phyloP scores from a whole-genome alignment of 495 filamentous ascomycete genomes.

The Lophiostoma macrostomum region DNA sequence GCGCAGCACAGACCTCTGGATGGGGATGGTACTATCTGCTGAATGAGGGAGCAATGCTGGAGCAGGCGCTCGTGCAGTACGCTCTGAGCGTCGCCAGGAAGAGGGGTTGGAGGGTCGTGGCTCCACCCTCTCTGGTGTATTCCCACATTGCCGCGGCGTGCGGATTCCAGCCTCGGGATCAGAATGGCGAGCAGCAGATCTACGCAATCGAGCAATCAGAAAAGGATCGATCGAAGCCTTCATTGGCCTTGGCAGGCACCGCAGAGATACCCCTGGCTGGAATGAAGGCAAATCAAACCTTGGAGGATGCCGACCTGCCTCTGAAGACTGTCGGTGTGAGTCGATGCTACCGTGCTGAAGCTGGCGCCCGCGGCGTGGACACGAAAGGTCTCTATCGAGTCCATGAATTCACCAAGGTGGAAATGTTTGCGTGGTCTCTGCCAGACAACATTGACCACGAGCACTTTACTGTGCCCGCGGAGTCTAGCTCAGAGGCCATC shows the following conservation, averaged over 20 bases:
- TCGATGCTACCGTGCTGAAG: conserved; percentile 90
- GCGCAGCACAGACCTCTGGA: conserved; percentile 71
- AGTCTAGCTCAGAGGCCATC: conserved; percentile 37
- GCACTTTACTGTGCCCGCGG: conserved; percentile 16
- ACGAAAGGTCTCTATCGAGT: conserved; percentile 95
- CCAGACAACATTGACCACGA: conserved; percentile 41
- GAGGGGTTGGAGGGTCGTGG: conserved; percentile 70
- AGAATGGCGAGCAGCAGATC: conserved; percentile 85
- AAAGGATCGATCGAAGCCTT: conserved; percentile 61
- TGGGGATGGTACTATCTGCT: conserved; percentile 97
- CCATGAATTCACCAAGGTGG: conserved; percentile 99
- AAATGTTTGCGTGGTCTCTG: conserved; percentile 85
- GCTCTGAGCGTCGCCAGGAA: conserved; percentile 65
- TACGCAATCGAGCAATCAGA: conserved; percentile 67
- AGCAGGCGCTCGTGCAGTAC: conserved; percentile 89
- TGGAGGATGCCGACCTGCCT: conserved; percentile 64
- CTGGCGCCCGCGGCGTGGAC: conserved; percentile 80
- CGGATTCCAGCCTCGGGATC: conserved; percentile 90
- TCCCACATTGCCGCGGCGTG: conserved; percentile 84
- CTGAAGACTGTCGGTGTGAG: conserved; percentile 77
- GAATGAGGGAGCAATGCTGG: conserved; percentile 83
- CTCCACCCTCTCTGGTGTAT: conserved; percentile 88
- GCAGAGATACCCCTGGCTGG: conserved; percentile 92
- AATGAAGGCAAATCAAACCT: conserved; percentile 72
- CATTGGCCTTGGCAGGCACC: conserved; percentile 74